Conservation (phyloP, 306 rosid genomes). For the Mucuna pruriens region DNA sequence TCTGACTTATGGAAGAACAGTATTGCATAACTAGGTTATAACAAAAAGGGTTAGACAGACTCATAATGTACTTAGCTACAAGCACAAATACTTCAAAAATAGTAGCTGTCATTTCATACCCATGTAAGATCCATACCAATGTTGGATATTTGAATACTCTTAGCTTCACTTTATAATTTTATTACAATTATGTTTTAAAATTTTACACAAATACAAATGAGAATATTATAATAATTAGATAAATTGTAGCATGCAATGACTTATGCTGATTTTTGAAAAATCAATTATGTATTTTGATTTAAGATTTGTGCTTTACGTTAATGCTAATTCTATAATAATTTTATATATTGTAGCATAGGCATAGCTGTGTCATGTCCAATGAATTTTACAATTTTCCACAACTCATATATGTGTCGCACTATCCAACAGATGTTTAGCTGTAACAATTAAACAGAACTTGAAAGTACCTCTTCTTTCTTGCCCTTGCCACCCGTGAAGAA, state of each 20-base stretch:
- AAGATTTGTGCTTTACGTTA: background rate
- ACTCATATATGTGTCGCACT: background rate
- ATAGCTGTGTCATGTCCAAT: background rate
- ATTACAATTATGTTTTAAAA: background rate
- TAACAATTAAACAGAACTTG: background rate
- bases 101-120: background rate
- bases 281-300: background rate
- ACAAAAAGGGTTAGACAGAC: conserved; percentile 16
- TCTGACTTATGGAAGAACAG: conserved; percentile 1
- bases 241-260: background rate
- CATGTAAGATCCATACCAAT: background rate
- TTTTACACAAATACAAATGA: background rate
- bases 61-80: background rate
- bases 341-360: background rate
- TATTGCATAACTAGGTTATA: conserved; percentile 10
- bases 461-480: conserved; percentile 89
- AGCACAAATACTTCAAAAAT: background rate
- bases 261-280: background rate
- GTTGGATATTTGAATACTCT: background rate
- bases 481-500: conserved; percentile 69
- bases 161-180: background rate
- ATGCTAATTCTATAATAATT: background rate
- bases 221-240: background rate
- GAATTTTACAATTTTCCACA: background rate
- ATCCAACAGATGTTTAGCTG: background rate